A percentile compares a stretch with the other conserved stretches of the same genome.
Evolutionary conservation across 2,329 filamentous ascomycete genomes (phyloP).

Genomic region (Neonectria neomacrospora): DNA sequence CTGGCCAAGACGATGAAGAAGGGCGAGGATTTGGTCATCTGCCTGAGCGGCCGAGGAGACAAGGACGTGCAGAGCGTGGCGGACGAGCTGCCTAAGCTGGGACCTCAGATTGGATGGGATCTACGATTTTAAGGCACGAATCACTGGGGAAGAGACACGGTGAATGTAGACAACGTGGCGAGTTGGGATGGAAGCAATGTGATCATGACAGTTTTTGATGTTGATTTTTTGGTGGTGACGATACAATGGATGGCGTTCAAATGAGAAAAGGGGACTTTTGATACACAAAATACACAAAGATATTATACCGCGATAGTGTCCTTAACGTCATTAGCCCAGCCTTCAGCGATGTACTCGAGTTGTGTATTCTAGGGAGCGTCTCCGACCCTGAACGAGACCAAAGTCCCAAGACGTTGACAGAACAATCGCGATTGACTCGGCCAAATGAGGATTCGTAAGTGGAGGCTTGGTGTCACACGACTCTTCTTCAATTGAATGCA

Average conservation of each 20-base stretch:
- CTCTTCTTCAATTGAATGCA: no score
- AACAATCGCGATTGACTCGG: no score
- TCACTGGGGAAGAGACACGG: not conserved
- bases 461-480: no score
- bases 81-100: slow-evolving; percentile 88
- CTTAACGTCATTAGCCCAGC: slow-evolving; percentile 15
- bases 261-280: slow-evolving; percentile 38
- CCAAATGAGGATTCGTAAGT: no score
- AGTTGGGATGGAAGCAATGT: slow-evolving; percentile 30
- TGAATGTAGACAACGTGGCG: not conserved
- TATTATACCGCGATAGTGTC: slow-evolving; percentile 40
- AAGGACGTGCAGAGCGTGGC: slow-evolving; percentile 99
- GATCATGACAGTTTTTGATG: slow-evolving; percentile 30
- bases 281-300: slow-evolving; percentile 45
- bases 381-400: no score
- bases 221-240: slow-evolving; percentile 36
- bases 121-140: slow-evolving; percentile 63
- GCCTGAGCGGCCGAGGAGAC: slow-evolving; percentile 91
- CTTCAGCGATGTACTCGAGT: no score
- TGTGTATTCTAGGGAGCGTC: no score
- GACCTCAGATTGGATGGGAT: slow-evolving; percentile 86
- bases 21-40: slow-evolving; percentile 92
- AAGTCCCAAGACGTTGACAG: no score
- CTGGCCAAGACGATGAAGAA: slow-evolving; percentile 92
- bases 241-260: slow-evolving; percentile 43